phyloP scores from a whole-genome alignment of 768 basidiomycete genomes.

The Russula emetica region DNA sequence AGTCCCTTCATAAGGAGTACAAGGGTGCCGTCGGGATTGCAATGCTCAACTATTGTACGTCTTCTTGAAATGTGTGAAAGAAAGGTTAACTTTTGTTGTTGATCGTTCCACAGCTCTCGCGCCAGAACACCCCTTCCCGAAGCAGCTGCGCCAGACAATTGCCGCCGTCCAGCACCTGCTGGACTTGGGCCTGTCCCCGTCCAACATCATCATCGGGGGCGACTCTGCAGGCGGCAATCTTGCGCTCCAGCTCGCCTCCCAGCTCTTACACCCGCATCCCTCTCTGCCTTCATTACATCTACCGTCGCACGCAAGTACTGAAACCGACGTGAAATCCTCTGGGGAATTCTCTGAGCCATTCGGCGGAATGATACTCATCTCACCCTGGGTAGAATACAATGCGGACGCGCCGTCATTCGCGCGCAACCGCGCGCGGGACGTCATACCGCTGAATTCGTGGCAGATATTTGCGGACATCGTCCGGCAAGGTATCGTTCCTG shows the following conservation, averaged over 20 bases:
- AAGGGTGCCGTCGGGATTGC: slow-evolving; percentile 9
- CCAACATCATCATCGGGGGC: slow-evolving; percentile 29
- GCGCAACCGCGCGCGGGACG: slow-evolving; percentile 3
- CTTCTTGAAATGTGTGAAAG: not conserved
- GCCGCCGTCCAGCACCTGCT: slow-evolving; percentile 24
- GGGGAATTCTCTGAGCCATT: not conserved
- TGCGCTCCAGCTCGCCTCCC: slow-evolving; percentile 24
- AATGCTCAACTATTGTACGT: slow-evolving; percentile 13
- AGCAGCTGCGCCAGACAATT: slow-evolving; percentile 14
- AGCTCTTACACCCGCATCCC: slow-evolving; percentile 25
- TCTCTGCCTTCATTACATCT: not conserved
- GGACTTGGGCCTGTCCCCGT: slow-evolving; percentile 19
- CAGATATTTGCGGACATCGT: not conserved
- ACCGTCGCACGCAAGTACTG: not conserved
- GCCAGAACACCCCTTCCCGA: not conserved
- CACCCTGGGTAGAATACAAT: slow-evolving; percentile 4
- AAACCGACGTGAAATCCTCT: not conserved
- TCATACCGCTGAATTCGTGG: not conserved
- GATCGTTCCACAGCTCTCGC: not conserved
- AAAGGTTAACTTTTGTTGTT: not conserved
- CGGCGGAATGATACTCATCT: slow-evolving; percentile 9
- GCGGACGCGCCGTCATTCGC: slow-evolving; percentile 7
- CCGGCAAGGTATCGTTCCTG: slow-evolving; percentile 1
- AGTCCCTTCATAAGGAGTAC: slow-evolving; percentile 6
- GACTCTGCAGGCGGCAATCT: slow-evolving; percentile 22